Evolutionary conservation across 2,329 filamentous ascomycete species (phyloP).

Genomic region (Thelonectria discophora): DNA sequence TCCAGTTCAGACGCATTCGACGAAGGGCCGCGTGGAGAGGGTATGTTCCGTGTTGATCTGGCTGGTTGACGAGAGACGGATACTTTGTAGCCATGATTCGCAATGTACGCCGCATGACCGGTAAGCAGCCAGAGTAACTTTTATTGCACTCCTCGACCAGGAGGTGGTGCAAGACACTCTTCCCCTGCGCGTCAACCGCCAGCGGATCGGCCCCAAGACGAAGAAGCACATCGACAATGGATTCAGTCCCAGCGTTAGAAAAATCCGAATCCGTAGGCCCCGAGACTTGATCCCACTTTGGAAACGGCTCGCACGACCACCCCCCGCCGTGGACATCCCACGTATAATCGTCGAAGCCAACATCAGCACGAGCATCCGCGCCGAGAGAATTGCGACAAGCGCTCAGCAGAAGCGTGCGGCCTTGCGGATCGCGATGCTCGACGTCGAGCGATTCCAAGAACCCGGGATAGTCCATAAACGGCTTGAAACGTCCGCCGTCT

Average conservation of each 20-base stretch:
- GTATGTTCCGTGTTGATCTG: neutral
- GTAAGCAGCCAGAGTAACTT: neutral
- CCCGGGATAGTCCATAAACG: constrained; percentile 1
- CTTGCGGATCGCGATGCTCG: constrained; percentile 8
- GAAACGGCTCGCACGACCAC: neutral
- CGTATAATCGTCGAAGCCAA: neutral
- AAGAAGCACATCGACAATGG: constrained; percentile 7
- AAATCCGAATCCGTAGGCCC: neutral
- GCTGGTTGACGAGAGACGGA: constrained; percentile 1
- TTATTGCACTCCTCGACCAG: neutral
- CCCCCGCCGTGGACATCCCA: neutral
- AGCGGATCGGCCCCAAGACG: constrained; percentile 9
- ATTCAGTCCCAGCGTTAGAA: neutral
- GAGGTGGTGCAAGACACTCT: constrained; percentile 3
- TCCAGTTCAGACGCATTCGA: neutral
- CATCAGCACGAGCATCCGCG: neutral
- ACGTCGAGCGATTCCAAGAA: constrained; percentile 5
- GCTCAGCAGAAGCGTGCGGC: constrained; percentile 1
- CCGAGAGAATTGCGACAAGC: constrained; percentile 4
- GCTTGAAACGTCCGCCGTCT: neutral
- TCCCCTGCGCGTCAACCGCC: constrained; percentile 2
- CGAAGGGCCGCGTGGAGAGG: constrained; percentile 5
- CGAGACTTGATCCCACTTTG: neutral
- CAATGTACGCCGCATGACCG: constrained; percentile 1
- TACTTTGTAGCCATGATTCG: neutral